Percentiles rank a stretch among this genome's conserved stretches.
Conservation (phyloP, 1,284 basidiomycete species). For the Boletus sp. region DNA sequence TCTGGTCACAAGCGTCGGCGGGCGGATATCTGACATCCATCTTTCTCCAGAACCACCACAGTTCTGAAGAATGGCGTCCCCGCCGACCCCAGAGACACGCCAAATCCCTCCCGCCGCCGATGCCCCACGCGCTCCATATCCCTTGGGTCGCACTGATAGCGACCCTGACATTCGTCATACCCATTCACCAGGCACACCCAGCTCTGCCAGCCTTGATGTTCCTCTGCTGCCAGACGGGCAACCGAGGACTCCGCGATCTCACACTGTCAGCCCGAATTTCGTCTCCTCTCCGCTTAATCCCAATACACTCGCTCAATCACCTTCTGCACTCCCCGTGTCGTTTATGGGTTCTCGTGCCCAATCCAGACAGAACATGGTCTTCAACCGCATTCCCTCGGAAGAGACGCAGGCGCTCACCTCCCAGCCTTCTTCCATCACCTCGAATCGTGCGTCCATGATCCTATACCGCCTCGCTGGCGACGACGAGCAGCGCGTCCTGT, state of each 20-base stretch:
- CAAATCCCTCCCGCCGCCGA: neutral
- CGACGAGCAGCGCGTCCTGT: slow-evolving; percentile 35
- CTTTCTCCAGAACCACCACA: neutral
- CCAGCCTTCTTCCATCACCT: slow-evolving; percentile 13
- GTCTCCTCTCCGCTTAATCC: slow-evolving; percentile 56
- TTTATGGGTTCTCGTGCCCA: slow-evolving; percentile 37
- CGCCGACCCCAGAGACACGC: neutral
- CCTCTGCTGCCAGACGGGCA: slow-evolving; percentile 25
- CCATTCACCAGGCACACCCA: slow-evolving; percentile 28
- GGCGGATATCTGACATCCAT: neutral
- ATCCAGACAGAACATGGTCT: slow-evolving; percentile 40
- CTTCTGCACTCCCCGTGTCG: slow-evolving; percentile 12
- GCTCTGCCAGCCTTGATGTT: slow-evolving; percentile 22
- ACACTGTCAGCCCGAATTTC: slow-evolving; percentile 37
- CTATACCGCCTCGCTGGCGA: slow-evolving; percentile 63
- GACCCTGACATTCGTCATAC: slow-evolving; percentile 15
- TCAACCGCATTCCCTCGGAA: slow-evolving; percentile 51
- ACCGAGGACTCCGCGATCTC: slow-evolving; percentile 37
- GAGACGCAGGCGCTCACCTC: slow-evolving; percentile 47
- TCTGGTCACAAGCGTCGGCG: slow-evolving; percentile 5
- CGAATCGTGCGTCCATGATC: slow-evolving; percentile 61
- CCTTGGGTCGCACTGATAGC: slow-evolving; percentile 14
- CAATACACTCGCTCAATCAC: slow-evolving; percentile 31
- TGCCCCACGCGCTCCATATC: neutral
- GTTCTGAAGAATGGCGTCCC: slow-evolving; percentile 15